Percentiles rank a stretch among this genome's conserved stretches.
Evolutionary conservation across 1,284 basidiomycete genomes (phyloP).

Genomic region (Ceratobasidium sp.): DNA sequence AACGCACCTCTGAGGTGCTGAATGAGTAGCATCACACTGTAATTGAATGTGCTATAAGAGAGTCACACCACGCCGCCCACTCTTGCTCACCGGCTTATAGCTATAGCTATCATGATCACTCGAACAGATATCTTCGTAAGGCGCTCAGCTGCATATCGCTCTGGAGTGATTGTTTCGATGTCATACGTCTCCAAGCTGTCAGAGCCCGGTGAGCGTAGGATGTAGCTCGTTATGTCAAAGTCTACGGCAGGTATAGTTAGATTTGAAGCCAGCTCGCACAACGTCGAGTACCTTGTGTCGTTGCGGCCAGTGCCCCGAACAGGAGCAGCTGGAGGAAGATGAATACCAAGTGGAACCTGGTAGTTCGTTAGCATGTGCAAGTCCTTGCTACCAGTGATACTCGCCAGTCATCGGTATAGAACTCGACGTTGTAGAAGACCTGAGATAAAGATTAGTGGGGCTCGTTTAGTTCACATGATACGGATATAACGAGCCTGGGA

Average conservation of each 20-base stretch:
- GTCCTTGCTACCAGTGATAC: no score
- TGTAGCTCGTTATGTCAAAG: slow-evolving; percentile 26
- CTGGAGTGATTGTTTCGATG: slow-evolving; percentile 2
- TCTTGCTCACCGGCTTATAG: slow-evolving; percentile 24
- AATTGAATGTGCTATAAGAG: neutral
- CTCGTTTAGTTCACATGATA: no score
- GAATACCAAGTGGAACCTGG: slow-evolving; percentile 20
- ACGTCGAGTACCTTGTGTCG: slow-evolving; percentile 3
- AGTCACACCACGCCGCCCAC: neutral
- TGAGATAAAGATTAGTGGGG: neutral
- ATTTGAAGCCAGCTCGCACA: neutral
- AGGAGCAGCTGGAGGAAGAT: neutral
- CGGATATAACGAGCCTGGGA: slow-evolving; percentile 17
- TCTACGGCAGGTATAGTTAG: slow-evolving; percentile 8
- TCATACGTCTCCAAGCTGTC: neutral
- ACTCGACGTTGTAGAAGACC: no score
- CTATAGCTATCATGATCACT: slow-evolving; percentile 14
- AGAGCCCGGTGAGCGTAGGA: slow-evolving; percentile 21
- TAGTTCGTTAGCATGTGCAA: neutral
- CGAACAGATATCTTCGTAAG: slow-evolving; percentile 22
- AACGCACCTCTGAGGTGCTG: slow-evolving; percentile 17
- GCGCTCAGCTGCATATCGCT: slow-evolving; percentile 10
- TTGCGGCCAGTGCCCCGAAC: slow-evolving; percentile 24
- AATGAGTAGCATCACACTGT: slow-evolving; percentile 11
- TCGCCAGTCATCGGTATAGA: slow-evolving; percentile 27